Base-by-base conservation (phyloP, 169 alveolate species). In the Plasmodium malariae region DNA sequence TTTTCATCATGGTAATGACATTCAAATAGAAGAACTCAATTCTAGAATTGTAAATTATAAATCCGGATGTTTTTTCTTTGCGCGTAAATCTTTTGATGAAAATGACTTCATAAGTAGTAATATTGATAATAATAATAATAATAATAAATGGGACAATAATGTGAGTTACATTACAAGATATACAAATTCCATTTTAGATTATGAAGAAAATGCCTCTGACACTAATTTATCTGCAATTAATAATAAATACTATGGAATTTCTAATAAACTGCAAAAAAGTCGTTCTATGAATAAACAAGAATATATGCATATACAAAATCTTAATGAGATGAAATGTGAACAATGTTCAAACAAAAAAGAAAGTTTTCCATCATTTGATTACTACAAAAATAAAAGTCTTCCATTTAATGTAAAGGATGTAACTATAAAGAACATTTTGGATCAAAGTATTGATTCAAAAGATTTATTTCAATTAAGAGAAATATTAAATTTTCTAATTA, bases 401-500 rank as follows among this genome's bases (percentile, higher is more conserved):
- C 43, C 45, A n/a, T 45, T 24, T 17, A 57, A 83, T 83, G 34
- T 72, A 19, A 34, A 67, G 6, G 63, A 49, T 30, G 43, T 60
- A 30, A 57, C 63, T 0, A 36, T 83, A 32, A 28, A 63, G 17
- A 65, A 71, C 49, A 49, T 68, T n/a, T 26, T 83, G 19, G 92
- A 86, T 26, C 92, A 86, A 34, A 70, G 55, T 17, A 63, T 86
- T 32, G 87, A 86, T n/a, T 40, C 74, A 1, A 86, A 71, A 32
- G 74, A 86, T 60, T 12, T 71, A 14, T 2, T 49, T 24, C 86
- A 86, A 65, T 71, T 86, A 57, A 86, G 70, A 37, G 92, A 86
- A 59, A 86, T 86, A 36, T 51, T 88, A 32, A 80, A 74, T 34
- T 92, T 92, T 63, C 19, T 88, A 73, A 48, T 88, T 54, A 69